Conservation (phyloP, 2,329 filamentous ascomycete species). For the Aspergillus unguis region DNA sequence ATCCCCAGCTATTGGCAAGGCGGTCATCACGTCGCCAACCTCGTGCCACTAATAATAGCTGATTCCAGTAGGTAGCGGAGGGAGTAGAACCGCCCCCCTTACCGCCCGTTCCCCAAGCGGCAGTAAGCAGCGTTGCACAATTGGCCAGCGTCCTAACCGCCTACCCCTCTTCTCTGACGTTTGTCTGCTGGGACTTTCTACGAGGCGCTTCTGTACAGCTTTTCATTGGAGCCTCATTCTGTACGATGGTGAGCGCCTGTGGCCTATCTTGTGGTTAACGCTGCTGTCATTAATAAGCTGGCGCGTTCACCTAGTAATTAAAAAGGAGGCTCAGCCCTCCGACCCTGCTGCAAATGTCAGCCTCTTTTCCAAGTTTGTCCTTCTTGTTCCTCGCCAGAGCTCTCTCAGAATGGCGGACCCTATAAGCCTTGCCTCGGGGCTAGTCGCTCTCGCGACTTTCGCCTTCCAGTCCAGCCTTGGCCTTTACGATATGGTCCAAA, state of each 20-base stretch:
- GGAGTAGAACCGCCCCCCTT: too few species aligned
- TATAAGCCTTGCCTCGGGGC: constrained; percentile 38
- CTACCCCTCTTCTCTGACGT: too few species aligned
- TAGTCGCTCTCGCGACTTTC: constrained; percentile 38
- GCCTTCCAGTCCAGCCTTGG: constrained; percentile 39
- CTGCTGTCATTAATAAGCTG: neutral
- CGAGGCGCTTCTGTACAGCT: neutral
- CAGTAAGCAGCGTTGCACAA: too few species aligned
- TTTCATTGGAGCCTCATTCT: neutral
- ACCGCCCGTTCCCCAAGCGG: too few species aligned
- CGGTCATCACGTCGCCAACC: too few species aligned
- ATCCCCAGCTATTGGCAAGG: too few species aligned
- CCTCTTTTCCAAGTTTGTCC: neutral
- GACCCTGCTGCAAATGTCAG: neutral
- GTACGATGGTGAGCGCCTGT: neutral
- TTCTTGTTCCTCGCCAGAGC: neutral
- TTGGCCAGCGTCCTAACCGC: too few species aligned
- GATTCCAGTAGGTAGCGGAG: too few species aligned
- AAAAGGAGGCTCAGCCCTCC: neutral
- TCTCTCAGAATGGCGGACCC: constrained; percentile 34
- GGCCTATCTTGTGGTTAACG: neutral
- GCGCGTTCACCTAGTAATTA: neutral
- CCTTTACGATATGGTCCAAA: constrained; percentile 39
- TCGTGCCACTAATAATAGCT: too few species aligned
- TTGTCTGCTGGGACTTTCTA: neutral